Evolutionary conservation across 176 grass and related monocot genomes (phyloP).

Genomic region (Carex pumila): DNA sequence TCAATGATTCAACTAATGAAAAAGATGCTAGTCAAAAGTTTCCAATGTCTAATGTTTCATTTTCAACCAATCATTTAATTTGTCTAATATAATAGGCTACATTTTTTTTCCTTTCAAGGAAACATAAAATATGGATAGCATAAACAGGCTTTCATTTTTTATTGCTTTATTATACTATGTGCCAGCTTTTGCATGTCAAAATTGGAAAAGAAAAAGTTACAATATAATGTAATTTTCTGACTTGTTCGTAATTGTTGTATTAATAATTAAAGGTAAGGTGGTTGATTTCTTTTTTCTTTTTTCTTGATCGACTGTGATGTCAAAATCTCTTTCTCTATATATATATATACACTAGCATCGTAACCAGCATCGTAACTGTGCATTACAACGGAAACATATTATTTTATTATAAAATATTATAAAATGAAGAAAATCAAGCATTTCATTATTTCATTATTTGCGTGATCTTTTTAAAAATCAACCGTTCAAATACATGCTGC

Average conservation of each 20-base stretch:
- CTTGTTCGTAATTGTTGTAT: neutral
- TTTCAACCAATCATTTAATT: neutral
- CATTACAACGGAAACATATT: no score
- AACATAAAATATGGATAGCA: neutral
- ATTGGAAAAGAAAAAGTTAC: neutral
- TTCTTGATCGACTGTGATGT: no score
- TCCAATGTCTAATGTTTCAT: neutral
- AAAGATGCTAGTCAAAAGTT: neutral
- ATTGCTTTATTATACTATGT: neutral
- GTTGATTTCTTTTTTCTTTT: neutral
- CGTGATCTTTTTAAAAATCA: no score
- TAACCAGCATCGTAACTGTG: no score
- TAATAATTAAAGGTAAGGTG: neutral
- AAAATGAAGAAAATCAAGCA: no score
- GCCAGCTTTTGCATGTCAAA: neutral
- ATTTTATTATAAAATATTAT: no score
- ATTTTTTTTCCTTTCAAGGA: neutral
- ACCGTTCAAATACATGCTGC: no score
- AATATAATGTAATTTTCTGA: neutral
- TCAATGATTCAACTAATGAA: neutral
- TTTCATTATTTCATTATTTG: no score
- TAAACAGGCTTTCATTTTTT: neutral
- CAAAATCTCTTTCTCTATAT: no score
- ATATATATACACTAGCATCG: no score
- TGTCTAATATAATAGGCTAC: neutral